Conservation (phyloP, 2,329 filamentous ascomycete species). For the Colletotrichum sp. region DNA sequence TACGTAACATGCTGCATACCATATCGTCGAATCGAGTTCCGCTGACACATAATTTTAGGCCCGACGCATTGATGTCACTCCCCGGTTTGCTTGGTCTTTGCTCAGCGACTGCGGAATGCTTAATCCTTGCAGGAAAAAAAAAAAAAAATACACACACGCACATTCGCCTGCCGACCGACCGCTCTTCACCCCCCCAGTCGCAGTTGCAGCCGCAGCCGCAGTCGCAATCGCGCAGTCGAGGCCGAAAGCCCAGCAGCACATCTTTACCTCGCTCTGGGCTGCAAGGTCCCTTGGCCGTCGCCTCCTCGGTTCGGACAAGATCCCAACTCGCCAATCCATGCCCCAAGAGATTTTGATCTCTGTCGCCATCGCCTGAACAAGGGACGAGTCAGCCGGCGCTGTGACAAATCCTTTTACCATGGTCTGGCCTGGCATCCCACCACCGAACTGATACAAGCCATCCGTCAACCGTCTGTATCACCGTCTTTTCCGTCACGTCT, state of each 20-base stretch:
- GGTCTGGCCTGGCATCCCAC: constrained; percentile 2
- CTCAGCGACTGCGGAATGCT: background rate
- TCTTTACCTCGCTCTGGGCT: background rate
- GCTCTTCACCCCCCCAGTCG: background rate
- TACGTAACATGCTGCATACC: constrained; percentile 4
- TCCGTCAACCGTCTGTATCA: background rate
- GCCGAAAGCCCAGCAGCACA: background rate
- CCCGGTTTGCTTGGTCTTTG: background rate
- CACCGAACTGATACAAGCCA: constrained; percentile 1
- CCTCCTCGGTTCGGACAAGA: background rate
- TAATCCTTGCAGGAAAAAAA: background rate
- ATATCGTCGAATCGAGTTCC: constrained; percentile 16
- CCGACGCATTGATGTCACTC: constrained; percentile 18
- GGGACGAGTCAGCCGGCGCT: constrained; percentile 5
- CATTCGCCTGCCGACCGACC: background rate
- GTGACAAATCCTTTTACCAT: constrained; percentile 15
- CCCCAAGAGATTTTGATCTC: background rate
- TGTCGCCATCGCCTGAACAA: constrained; percentile 1
- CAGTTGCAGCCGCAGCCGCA: background rate
- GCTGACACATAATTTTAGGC: constrained; percentile 15
- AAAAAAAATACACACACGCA: background rate
- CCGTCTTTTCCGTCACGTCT: constrained; percentile 1
- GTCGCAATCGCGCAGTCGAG: background rate
- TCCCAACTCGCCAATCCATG: background rate
- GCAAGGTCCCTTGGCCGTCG: background rate